Base-by-base conservation (phyloP, 2,329 filamentous ascomycete genomes). In the Pestalotiopsis sp. region DNA sequence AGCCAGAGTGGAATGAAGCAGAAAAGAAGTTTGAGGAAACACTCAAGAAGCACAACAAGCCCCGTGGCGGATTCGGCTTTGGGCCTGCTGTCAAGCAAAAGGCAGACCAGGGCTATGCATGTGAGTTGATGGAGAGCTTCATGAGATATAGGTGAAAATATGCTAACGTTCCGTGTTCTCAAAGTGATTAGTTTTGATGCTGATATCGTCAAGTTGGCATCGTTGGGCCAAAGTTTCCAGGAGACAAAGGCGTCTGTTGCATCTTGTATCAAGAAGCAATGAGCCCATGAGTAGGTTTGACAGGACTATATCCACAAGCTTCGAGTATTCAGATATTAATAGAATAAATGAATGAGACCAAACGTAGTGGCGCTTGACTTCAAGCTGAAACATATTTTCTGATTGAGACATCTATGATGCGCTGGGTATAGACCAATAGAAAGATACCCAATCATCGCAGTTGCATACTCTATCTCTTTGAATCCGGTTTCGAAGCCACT, bases 41-140 rank as follows among this genome's bases (percentile, higher is more conserved):
- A 4, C 64, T 84, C 2, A 78, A 79, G 73, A 85, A 85, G 75
- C 83, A 85, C 71, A 77, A 85, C 73, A 85, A 82, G 77, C 83
- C 83, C 9, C 76, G 75, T 20, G 74, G 71, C 14, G 79, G 79
- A 20, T 80, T 81, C 49, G 74, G 74, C 4, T 73, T 80, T n/a
- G 66, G 70, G 14, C 64, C 72, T 3, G 76, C 78, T 45, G 64
- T 79, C 27, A 70, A 70, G 68, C 71, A 77, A 70, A 69, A 72
- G 2, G 68, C 68, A 6, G 71, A 78, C 70, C 67, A 58, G 23
- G 63, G 38, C 38, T 64, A 58, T 39, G 39, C 61, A 20, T 27
- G 62, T 64, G 23, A 64, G 62, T 49, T 17, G 31, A 25, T 63
- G n/a, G 9, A 1, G 12, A 20, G 2, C 38, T 38, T 36, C 9